A percentile compares a stretch with the other conserved stretches of the same genome.
These are phyloP conservation scores for Tricholoma furcatifolium DNA, from an alignment of 768 basidiomycete genomes.

Conservation along the genomic window DNA sequence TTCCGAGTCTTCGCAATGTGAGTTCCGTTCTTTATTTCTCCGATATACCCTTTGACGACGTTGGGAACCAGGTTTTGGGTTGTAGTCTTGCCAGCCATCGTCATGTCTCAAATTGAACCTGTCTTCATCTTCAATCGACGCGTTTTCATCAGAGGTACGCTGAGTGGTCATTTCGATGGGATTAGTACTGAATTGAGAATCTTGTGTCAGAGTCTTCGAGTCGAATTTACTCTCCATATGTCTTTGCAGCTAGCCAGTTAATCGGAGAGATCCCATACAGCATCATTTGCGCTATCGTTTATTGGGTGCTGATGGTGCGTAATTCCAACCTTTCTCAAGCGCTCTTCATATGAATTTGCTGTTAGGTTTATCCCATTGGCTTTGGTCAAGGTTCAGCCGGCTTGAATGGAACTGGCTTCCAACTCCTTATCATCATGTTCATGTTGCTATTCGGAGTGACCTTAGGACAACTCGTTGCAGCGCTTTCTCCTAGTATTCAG, in stretches of 20 bases:
- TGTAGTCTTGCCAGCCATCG: conserved; percentile 64
- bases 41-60: not conserved
- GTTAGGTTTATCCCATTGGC: conserved; percentile 60
- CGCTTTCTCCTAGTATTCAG: conserved; percentile 74
- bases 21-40: conserved; percentile 19
- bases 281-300: conserved; percentile 64
- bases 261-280: conserved; percentile 81
- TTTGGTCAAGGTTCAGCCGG: conserved; percentile 65
- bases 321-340: not conserved
- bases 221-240: conserved; percentile 82
- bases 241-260: conserved; percentile 82
- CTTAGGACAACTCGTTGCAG: conserved; percentile 71
- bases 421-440: conserved; percentile 67
- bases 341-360: not conserved
- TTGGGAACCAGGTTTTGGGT: conserved; percentile 56
- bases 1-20: conserved; percentile 81
- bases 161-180: not conserved
- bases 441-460: conserved; percentile 67
- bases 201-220: conserved; percentile 62
- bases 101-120: conserved; percentile 82
- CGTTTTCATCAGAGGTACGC: conserved; percentile 36
- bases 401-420: conserved; percentile 65
- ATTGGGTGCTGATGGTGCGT: conserved; percentile 73
- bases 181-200: not conserved
- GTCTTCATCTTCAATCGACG: conserved; percentile 74